Base-by-base conservation (phyloP, 495 filamentous ascomycete genomes). In the Astrocystis sublimbata region DNA sequence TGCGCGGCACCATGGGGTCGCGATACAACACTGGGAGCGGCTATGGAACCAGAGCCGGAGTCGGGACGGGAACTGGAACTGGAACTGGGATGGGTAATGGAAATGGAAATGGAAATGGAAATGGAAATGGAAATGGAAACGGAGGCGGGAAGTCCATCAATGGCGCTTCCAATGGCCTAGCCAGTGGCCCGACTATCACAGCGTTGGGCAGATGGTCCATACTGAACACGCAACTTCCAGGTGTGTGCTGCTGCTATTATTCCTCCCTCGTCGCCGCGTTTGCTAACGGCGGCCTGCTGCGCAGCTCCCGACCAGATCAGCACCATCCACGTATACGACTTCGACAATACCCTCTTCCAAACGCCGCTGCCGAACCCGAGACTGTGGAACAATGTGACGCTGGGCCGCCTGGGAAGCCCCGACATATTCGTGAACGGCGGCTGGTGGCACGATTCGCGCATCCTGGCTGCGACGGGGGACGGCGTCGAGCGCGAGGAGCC, bases 291-390 rank as follows among this genome's bases (percentile, higher is more conserved):
- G 6, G 28, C 17, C 26, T 35, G 54, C 69, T 50, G 2, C 62
- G 28, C 58, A 88, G 86, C 82, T 58, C 78, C 85, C 19, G 81
- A 88, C 19, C 79, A 83, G 66, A 88, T 98, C 69, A 90, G 85
- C 70, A 72, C 85, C 6, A 86, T 99, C 54, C 94, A 99, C 72
- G 83, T 99, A 60, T 99, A 98, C 79, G 94, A 99, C 76, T 99
- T 99, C 72, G 94, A 99, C 71, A 98, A 99, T 69, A 99, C 94
- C 40, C 79, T 99, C 9, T 99, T 99, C 76, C 81, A 87, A 66
- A 94, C 86, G 21, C 94, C 94, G 19, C 79, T 96, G 7, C 94
- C 94, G 0, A 98, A 97, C 65, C 85, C 85, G 1, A 90, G 92
- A 67, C 71, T 99, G 63, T 99, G 94, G 94, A 89, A 89, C 53